phyloP scores from a whole-genome alignment of 306 rosid species.

The Rosa rugosa region DNA sequence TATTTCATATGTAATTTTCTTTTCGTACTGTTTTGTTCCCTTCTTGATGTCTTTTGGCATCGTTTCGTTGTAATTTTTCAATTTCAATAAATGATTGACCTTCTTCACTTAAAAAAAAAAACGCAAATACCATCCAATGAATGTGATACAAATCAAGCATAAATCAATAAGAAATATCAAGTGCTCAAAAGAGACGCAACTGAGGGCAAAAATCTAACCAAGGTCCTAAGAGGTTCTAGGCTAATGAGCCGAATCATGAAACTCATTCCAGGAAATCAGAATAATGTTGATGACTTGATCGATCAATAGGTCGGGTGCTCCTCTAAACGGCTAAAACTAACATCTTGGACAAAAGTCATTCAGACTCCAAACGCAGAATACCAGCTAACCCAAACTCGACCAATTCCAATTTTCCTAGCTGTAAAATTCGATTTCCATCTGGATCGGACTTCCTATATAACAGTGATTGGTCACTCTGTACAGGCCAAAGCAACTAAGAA shows the following conservation, averaged over 20 bases:
- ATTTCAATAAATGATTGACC: too few species aligned
- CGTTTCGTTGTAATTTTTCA: too few species aligned
- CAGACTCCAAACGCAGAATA: background rate
- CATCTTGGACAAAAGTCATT: background rate
- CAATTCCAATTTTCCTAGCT: background rate
- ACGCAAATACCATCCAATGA: background rate
- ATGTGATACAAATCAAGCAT: background rate
- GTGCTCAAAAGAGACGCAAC: background rate
- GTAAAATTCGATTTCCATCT: background rate
- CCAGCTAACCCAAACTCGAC: background rate
- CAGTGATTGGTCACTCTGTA: background rate
- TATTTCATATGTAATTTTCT: too few species aligned
- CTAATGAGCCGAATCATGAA: background rate
- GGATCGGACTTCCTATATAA: background rate
- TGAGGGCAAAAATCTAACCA: background rate
- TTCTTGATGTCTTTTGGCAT: too few species aligned
- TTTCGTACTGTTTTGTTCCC: too few species aligned
- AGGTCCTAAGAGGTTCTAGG: background rate
- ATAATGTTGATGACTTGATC: too few species aligned
- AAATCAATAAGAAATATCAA: background rate
- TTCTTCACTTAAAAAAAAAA: too few species aligned
- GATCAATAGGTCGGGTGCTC: background rate
- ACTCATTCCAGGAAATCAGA: background rate
- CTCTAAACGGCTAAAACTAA: conserved; percentile 2
- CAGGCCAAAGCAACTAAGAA: background rate